These are phyloP conservation scores for Trypanosoma cruzi DNA, from an alignment of 208 protist genomes.

Conservation along the genomic window DNA sequence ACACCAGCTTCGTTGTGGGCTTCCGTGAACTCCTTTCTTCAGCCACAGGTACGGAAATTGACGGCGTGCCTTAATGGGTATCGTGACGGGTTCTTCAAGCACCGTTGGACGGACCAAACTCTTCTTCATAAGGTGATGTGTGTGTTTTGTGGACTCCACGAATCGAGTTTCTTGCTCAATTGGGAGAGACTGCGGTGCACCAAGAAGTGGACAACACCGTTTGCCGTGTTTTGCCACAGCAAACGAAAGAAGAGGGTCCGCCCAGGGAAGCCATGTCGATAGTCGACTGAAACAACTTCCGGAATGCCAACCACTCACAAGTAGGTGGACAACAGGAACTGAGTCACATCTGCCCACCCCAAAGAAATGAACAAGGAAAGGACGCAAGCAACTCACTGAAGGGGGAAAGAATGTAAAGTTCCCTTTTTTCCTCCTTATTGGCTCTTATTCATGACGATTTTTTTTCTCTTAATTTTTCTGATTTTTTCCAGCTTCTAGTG, in stretches of 20 bases:
- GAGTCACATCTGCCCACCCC: neutral
- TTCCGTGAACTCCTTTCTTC: constrained; percentile 24
- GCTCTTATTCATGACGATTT: constrained; percentile 8
- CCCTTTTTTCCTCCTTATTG: no score
- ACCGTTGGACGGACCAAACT: constrained; percentile 34
- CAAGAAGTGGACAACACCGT: constrained; percentile 8
- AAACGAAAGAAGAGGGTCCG: constrained; percentile 21
- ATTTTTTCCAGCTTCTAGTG: constrained; percentile 18
- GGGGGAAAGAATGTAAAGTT: neutral
- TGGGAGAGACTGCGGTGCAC: constrained; percentile 27
- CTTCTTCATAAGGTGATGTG: constrained; percentile 33
- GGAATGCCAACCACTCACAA: neutral
- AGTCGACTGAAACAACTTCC: neutral
- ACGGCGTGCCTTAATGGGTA: constrained; percentile 28
- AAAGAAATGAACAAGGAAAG: neutral
- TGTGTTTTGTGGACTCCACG: constrained; percentile 24
- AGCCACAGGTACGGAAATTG: constrained; percentile 15
- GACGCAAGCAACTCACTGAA: neutral
- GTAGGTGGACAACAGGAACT: neutral
- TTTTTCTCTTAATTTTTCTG: no score
- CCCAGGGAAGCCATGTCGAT: constrained; percentile 7
- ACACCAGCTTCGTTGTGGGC: constrained; percentile 34
- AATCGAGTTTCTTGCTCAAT: constrained; percentile 22
- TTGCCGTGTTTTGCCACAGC: constrained; percentile 29
- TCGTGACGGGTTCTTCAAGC: constrained; percentile 27